Base-by-base conservation (phyloP, 768 basidiomycete species). In the Lactarius psammicola region DNA sequence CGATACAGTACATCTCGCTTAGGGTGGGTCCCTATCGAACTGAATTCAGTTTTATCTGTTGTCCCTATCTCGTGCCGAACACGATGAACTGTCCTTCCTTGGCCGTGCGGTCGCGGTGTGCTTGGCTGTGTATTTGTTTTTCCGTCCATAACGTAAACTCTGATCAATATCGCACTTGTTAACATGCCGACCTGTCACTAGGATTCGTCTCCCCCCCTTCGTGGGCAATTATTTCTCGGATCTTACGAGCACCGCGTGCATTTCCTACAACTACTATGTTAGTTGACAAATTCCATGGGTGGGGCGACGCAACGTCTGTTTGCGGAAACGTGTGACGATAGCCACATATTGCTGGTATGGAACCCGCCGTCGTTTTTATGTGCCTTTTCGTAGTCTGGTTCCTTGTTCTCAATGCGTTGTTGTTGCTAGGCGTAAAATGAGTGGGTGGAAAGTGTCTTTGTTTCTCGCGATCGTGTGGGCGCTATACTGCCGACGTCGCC, bases 151-250 rank as follows among this genome's bases (percentile, higher is more conserved):
- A 65, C 64, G 64, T 65, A 65, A 65, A 59, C 23, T 15, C 46
- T 57, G 55, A 66, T 62, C 60, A 53, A 66, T 66, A 33, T 66
- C 65, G 30, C 46, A 20, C 59, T 65, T 60, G 64, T 56, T 18
- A 5, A 23, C 56, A 46, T 60, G 59, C 59, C 53, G 59, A 18
- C 56, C 63, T 64, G 56, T n/a, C 56, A 58, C 30, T 44, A n/a
- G 38, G 51, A 17, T 34, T 55, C 42, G 54, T 65, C 63, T 23
- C 64, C 46, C 40, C 40, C 42, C 40, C 54, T 51, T 33, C 30
- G 38, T 56, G 44, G 56, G 26, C 28, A 13, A 51, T 26, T 23
- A 38, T 34, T 53, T 38, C 60, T 57, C 65, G 65, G 65, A 66
- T 66, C 65, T 58, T 62, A 61, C 26, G 34, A 8, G 60, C 46